Evolutionary conservation across 2,329 filamentous ascomycete genomes (phyloP).

Genomic region (Stenocarpella maydis): DNA sequence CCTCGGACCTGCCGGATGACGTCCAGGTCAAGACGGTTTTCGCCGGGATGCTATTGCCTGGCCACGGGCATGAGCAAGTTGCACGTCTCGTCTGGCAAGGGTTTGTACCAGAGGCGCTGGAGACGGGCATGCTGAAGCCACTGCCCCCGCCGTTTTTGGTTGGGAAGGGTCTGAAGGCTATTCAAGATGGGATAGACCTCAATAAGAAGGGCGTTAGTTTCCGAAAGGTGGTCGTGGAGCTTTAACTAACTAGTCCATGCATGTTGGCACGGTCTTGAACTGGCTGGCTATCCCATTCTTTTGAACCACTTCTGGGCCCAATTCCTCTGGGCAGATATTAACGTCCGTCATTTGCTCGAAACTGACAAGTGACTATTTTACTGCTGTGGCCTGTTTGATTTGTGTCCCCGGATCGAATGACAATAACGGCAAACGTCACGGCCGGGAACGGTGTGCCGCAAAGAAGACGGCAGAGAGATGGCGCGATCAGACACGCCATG

Average conservation of each 20-base stretch:
- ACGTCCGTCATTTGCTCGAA: too few species aligned
- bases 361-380: too few species aligned
- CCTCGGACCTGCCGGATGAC: background rate
- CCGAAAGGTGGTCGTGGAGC: conserved; percentile 25
- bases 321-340: background rate
- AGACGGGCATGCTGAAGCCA: background rate
- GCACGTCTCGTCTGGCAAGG: background rate
- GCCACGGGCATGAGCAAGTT: conserved; percentile 2
- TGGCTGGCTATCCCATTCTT: background rate
- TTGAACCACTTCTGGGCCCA: background rate
- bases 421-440: too few species aligned
- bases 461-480: too few species aligned
- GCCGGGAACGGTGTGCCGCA: too few species aligned
- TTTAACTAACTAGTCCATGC: too few species aligned
- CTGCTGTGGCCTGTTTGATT: too few species aligned
- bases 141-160: conserved; percentile 2
- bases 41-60: background rate
- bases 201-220: conserved; percentile 29
- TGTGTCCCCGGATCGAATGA: too few species aligned
- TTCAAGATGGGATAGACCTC: conserved; percentile 18
- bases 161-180: conserved; percentile 12
- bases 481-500: too few species aligned
- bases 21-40: conserved; percentile 5
- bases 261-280: background rate
- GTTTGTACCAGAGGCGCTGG: conserved; percentile 11